Conservation (phyloP, 106 monocot species). For the Agapanthus africanus region DNA sequence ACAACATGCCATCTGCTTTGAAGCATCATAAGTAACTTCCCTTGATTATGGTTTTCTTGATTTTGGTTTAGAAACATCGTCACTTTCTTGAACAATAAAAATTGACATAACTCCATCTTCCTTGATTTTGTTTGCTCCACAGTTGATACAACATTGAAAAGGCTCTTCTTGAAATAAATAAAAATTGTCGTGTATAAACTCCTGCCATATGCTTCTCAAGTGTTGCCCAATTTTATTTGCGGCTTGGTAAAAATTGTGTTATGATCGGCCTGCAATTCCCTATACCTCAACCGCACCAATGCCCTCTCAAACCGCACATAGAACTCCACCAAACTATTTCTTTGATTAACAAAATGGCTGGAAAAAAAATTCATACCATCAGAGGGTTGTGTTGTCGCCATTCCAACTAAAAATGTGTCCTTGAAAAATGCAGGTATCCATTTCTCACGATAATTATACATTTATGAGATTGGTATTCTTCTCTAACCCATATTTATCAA, state of each 20-base stretch:
- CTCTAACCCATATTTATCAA: not conserved
- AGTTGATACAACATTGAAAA: not conserved
- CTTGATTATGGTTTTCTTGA: not conserved
- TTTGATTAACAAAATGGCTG: not conserved
- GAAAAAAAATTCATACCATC: not conserved
- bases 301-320: not conserved
- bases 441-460: not conserved
- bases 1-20: not conserved
- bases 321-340: not conserved
- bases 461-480: not conserved
- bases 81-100: not conserved
- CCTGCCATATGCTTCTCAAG: not conserved
- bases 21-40: not conserved
- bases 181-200: not conserved
- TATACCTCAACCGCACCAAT: not conserved
- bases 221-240: not conserved
- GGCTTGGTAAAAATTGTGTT: not conserved
- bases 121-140: not conserved
- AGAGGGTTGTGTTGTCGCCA: not conserved
- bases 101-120: not conserved
- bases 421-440: not conserved
- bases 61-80: no score
- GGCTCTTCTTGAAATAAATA: not conserved
- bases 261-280: not conserved
- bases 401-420: not conserved